These are phyloP conservation scores for Castanea crenata DNA, from an alignment of 306 rosid genomes.

Conservation along the genomic window DNA sequence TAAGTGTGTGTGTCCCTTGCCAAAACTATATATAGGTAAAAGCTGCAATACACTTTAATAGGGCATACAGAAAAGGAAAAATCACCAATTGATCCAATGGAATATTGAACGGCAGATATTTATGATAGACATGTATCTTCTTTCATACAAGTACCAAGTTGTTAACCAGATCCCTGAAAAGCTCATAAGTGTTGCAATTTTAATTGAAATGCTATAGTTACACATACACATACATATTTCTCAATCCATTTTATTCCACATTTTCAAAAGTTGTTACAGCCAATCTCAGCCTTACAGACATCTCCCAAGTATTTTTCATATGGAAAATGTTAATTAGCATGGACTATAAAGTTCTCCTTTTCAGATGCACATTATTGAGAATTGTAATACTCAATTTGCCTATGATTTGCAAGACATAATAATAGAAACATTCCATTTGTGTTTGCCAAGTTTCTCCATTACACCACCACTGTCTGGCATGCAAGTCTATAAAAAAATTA, in stretches of 20 bases:
- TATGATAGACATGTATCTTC: background rate
- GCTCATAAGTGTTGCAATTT: background rate
- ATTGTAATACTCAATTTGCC: background rate
- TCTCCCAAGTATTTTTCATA: background rate
- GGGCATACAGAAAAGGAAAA: background rate
- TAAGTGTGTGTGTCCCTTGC: too few relatives aligned
- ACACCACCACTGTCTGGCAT: background rate
- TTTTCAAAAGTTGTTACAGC: background rate
- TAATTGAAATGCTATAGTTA: background rate
- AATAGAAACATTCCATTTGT: background rate
- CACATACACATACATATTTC: background rate
- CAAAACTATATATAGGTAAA: too few relatives aligned
- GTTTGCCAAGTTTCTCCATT: background rate
- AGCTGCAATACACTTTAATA: background rate
- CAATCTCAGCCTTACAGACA: background rate
- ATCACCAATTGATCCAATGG: background rate
- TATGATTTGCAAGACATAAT: background rate
- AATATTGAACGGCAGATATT: background rate
- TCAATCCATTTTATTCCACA: background rate
- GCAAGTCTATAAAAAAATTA: background rate
- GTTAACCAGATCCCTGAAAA: too few relatives aligned
- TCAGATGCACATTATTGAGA: background rate
- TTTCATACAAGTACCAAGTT: background rate
- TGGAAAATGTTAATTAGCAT: background rate
- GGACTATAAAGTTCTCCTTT: background rate